A percentile compares a stretch with the other conserved stretches of the same genome.
Evolutionary conservation across 441 rosid species (phyloP).

Genomic region (Adansonia gregorii): DNA sequence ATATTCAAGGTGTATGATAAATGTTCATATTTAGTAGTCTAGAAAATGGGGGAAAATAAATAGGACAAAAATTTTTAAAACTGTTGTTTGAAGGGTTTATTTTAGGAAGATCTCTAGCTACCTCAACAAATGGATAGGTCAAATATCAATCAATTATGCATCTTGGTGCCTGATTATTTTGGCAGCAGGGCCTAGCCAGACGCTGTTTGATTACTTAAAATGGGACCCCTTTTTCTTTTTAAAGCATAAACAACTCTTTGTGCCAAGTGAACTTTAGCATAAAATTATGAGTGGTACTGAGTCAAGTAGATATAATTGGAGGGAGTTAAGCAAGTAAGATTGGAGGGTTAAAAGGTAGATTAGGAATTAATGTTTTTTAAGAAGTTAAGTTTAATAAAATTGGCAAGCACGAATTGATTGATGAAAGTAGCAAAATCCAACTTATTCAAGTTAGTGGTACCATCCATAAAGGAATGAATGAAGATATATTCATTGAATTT

Average conservation of each 20-base stretch:
- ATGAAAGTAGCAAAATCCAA: neutral
- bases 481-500: neutral
- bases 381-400: too few species aligned
- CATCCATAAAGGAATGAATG: too few species aligned
- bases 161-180: neutral
- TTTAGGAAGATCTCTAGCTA: neutral
- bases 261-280: too few species aligned
- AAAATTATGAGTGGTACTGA: too few species aligned
- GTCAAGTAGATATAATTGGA: too few species aligned
- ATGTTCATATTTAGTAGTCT: neutral
- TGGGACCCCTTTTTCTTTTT: neutral
- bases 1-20: neutral
- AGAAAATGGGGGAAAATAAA: neutral
- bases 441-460: conserved; percentile 5
- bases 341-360: too few species aligned
- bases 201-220: neutral
- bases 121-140: neutral
- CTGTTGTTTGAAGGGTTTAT: neutral
- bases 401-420: neutral
- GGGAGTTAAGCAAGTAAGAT: too few species aligned
- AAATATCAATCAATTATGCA: conserved; percentile 1
- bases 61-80: neutral
- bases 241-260: neutral
- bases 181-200: neutral
- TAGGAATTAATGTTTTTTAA: too few species aligned